These are phyloP conservation scores for Wallacemonas sp. DNA, from an alignment of 208 protist species.

Conservation along the genomic window DNA sequence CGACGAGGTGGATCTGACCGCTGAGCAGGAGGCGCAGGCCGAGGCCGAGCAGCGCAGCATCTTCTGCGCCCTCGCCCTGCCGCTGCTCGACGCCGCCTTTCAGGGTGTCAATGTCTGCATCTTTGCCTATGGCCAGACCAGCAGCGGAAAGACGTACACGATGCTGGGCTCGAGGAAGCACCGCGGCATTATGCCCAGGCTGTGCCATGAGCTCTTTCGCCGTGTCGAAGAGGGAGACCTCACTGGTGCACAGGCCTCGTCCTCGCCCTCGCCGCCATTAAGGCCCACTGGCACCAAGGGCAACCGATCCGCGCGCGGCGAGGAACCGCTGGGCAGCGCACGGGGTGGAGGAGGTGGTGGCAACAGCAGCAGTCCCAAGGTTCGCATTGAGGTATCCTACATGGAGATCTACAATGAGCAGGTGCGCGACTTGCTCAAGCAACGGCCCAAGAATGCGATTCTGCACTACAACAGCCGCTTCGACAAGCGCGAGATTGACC, in stretches of 20 bases:
- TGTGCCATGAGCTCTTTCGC: slow-evolving; percentile 63
- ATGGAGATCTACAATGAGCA: slow-evolving; percentile 92
- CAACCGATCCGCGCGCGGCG: background rate
- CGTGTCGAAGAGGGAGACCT: slow-evolving; percentile 20
- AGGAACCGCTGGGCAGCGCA: background rate
- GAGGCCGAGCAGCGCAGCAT: slow-evolving; percentile 62
- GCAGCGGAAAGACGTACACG: slow-evolving; percentile 94
- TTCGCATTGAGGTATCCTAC: slow-evolving; percentile 64
- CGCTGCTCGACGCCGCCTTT: slow-evolving; percentile 47
- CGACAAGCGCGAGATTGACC: slow-evolving; percentile 49
- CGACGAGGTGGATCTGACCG: slow-evolving; percentile 19
- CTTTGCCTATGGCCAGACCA: slow-evolving; percentile 92
- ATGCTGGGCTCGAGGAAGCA: slow-evolving; percentile 82
- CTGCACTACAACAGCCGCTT: slow-evolving; percentile 62
- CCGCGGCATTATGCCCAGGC: slow-evolving; percentile 74
- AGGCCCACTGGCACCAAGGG: background rate
- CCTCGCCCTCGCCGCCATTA: background rate
- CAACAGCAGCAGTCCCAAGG: background rate
- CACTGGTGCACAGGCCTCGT: background rate
- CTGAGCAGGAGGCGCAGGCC: slow-evolving; percentile 31
- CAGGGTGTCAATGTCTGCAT: slow-evolving; percentile 83
- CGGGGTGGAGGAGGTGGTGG: background rate
- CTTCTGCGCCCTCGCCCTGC: slow-evolving; percentile 46
- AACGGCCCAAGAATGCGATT: slow-evolving; percentile 55
- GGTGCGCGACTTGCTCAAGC: slow-evolving; percentile 79